Evolutionary conservation across 352 stramenopile genomes (phyloP).

Genomic region (Globisporangium paroecandrum): DNA sequence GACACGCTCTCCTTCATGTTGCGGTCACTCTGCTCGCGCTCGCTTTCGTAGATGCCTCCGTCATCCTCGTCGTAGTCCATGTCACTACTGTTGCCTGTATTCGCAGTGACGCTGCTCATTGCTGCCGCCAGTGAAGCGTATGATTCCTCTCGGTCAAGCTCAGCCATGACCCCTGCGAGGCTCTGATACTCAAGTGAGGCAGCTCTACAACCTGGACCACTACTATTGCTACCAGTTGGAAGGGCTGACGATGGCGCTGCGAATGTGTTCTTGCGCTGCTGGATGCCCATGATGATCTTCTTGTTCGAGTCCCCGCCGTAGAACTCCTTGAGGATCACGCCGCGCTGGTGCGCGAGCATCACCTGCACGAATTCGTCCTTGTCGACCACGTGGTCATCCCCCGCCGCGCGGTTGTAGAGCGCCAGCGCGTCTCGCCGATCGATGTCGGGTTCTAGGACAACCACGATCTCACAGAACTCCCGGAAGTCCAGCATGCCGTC

Average conservation of each 20-base stretch:
- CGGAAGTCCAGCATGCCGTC: conserved; percentile 70
- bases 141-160: conserved; percentile 51
- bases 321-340: conserved; percentile 60
- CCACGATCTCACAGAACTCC: conserved; percentile 69
- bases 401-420: conserved; percentile 62
- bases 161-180: conserved; percentile 18
- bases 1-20: conserved; percentile 51
- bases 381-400: conserved; percentile 75
- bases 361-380: conserved; percentile 76
- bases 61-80: conserved; percentile 25
- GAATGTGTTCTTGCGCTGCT: conserved; percentile 47
- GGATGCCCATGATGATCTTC: conserved; percentile 45
- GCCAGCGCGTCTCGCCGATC: conserved; percentile 52
- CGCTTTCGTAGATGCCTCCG: conserved; percentile 4
- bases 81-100: not conserved
- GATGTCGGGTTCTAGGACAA: conserved; percentile 59
- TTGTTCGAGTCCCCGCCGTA: conserved; percentile 51
- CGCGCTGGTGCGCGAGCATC: conserved; percentile 71
- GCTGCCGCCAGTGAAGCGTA: conserved; percentile 55
- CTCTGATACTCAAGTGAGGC: conserved; percentile 24
- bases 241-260: conserved; percentile 4
- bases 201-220: not conserved
- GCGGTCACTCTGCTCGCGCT: conserved; percentile 9
- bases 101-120: conserved; percentile 29
- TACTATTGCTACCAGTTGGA: not conserved